Percentiles rank a stretch among this genome's conserved stretches.
Conservation (phyloP, 2,329 filamentous ascomycete species). For the Colletotrichum karsti region DNA sequence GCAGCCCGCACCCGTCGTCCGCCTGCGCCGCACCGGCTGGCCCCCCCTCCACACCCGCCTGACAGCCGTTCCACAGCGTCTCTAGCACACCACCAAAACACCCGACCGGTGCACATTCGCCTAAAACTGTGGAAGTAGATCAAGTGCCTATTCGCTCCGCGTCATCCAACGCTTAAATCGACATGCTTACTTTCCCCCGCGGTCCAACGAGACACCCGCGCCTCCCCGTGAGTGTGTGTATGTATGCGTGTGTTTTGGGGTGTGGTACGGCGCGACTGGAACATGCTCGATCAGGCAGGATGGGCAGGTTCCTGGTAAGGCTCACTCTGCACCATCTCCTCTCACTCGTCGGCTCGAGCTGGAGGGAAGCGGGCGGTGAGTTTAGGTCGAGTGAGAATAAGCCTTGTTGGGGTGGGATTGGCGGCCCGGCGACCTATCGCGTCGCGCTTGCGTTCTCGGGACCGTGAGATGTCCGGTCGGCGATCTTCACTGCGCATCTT, state of each 20-base stretch:
- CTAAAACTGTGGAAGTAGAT: no score
- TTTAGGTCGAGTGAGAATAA: no score
- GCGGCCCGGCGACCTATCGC: background rate
- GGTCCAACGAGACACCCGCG: background rate
- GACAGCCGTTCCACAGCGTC: no score
- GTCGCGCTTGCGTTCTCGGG: rapidly evolving
- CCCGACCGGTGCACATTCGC: background rate
- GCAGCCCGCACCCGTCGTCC: background rate
- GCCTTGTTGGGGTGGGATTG: background rate
- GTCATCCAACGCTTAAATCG: no score
- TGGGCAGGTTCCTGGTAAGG: background rate
- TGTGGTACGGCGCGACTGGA: background rate
- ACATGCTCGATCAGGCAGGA: background rate
- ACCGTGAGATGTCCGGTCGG: background rate
- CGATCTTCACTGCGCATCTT: background rate
- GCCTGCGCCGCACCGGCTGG: no score
- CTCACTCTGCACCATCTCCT: background rate
- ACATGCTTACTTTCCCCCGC: background rate
- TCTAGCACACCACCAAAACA: background rate
- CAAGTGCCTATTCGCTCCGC: background rate
- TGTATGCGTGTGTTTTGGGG: background rate
- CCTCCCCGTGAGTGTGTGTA: background rate
- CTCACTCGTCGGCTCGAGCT: background rate
- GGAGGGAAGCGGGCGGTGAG: background rate
- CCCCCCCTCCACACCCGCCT: background rate